phyloP scores from a whole-genome alignment of 805 yeast genomes.

The Cyberlindnera bimundalis region DNA sequence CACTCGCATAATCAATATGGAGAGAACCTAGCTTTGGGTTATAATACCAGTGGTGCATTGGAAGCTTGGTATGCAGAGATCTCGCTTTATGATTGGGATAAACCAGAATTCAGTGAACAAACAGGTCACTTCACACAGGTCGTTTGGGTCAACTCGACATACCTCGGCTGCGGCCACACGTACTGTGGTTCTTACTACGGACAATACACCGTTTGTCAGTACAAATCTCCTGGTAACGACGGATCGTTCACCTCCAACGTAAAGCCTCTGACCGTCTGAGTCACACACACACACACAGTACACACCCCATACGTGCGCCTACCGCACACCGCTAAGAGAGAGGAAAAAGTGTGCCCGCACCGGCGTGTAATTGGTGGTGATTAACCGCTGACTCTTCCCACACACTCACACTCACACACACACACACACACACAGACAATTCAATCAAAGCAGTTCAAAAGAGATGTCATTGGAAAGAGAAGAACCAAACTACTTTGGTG shows the following conservation, averaged over 20 bases:
- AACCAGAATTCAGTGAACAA: conserved; percentile 40
- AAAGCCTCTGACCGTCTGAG: conserved; percentile 16
- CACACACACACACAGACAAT: background rate
- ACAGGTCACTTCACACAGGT: conserved; percentile 84
- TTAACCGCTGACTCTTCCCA: conserved; percentile 11
- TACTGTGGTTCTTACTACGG: conserved; percentile 50
- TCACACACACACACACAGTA: background rate
- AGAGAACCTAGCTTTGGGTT: conserved; percentile 81
- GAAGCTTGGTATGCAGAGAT: conserved; percentile 77
- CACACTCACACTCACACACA: background rate
- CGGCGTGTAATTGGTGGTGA: background rate
- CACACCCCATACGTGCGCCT: no score
- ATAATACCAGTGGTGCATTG: conserved; percentile 52
- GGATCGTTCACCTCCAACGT: conserved; percentile 41
- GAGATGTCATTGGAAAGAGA: conserved; percentile 46
- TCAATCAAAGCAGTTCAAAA: no score
- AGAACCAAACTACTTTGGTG: conserved; percentile 86
- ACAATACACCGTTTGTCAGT: conserved; percentile 65
- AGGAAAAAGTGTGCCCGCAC: background rate
- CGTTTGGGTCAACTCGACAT: conserved; percentile 62
- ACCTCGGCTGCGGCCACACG: conserved; percentile 68
- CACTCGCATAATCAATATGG: conserved; percentile 67
- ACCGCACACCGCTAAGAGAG: no score
- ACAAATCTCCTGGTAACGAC: conserved; percentile 65
- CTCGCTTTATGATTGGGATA: conserved; percentile 44